Evolutionary conservation across 345 rosid species (phyloP), one percentile per base, ranked within the genome.

Genomic region (Populus euphratica): DNA sequence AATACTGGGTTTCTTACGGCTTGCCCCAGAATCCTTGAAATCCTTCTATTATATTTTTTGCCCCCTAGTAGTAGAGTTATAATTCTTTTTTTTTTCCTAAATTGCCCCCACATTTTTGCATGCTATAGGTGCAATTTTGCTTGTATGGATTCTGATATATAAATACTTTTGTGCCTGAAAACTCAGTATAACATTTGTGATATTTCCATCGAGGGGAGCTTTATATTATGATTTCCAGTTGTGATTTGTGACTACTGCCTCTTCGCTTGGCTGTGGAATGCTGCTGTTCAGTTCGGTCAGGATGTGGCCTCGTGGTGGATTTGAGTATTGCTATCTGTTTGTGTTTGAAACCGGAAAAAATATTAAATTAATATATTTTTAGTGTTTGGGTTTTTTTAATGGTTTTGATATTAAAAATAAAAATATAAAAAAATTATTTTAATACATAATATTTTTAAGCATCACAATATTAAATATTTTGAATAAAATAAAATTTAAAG

Each of bases 1-100:
- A 39, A 77, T 64, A 35, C 80, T 73, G 69, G 81, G 70, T 75
- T 43, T 80, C 63, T 69, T 75, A 70, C 64, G 23, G 78, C 54
- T 44, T 50, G 76, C 61, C 39, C 74, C 65, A 50, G 56, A 43
- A 43, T 49, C 17, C 80, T 83, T 68, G 80, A 80, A 72, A 62
- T 83, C 84, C 78, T 78, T 78, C n/a, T 72, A 7, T 66, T 64
- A 71, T 80, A 31, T 72, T 54, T 74, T 54, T 6, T 6, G 63
- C 63, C 23, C 27, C 63, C 27, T n/a, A 56, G 9, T n/a, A 23
- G 23, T 56, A 9, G 14, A 56, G 63, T 10, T 56, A 0, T 56
- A 56, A 39, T 47, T 47, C 18, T 47, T 56, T 56, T 56, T n/a
- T 9, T 56, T 0, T 4, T 1, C 4, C 25, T 1, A 56, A 56